Conservation (phyloP, 2,329 filamentous ascomycete species). For the Beauveria pseudobassiana region DNA sequence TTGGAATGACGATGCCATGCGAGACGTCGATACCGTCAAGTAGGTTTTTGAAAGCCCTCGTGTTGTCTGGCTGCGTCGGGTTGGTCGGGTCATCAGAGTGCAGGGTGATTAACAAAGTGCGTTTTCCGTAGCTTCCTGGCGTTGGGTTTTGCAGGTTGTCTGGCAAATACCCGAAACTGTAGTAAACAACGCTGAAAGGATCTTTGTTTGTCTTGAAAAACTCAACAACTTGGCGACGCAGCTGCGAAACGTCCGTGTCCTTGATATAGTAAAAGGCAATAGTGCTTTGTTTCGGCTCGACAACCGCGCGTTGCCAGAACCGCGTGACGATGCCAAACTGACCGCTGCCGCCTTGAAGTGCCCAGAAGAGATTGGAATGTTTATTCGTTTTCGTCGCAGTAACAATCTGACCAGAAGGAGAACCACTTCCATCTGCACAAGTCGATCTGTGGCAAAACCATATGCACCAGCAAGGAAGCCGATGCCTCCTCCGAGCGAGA, state of each 20-base stretch:
- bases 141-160: not conserved
- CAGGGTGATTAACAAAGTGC: conserved; percentile 5
- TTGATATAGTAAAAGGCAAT: conserved; percentile 10
- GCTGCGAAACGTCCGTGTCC: not conserved
- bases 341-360: conserved; percentile 24
- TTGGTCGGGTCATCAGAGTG: conserved; percentile 7
- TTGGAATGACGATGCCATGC: not conserved
- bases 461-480: conserved; percentile 37
- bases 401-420: conserved; percentile 35
- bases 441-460: conserved; percentile 39
- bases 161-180: conserved; percentile 7
- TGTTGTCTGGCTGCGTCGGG: not conserved
- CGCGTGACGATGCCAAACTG: conserved; percentile 31
- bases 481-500: conserved; percentile 40
- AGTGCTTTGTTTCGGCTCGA: conserved; percentile 7
- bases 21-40: not conserved
- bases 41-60: not conserved
- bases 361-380: conserved; percentile 24
- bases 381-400: conserved; percentile 24
- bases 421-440: conserved; percentile 37
- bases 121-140: not conserved
- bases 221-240: conserved; percentile 1
- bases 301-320: conserved; percentile 13
- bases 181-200: conserved; percentile 7
- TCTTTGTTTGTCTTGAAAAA: conserved; percentile 6